Percentiles rank a stretch among this genome's conserved stretches.
phyloP scores from a whole-genome alignment of 352 stramenopile genomes.

The Pythium oligandrum region DNA sequence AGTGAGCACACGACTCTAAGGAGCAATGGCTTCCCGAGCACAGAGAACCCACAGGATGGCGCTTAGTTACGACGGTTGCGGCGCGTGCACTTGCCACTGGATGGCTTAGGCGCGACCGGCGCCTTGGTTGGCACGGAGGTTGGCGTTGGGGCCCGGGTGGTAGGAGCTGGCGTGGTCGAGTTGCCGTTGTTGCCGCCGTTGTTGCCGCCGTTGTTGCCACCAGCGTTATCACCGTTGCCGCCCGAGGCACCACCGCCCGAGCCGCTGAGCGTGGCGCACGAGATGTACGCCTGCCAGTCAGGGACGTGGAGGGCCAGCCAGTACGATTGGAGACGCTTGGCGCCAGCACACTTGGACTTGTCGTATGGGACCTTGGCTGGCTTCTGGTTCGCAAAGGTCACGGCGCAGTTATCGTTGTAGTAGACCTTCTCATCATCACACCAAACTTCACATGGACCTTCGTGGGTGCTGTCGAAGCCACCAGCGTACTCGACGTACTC shows the following conservation, averaged over 20 bases:
- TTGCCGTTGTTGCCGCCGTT: too few species aligned
- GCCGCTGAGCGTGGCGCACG: constrained; percentile 1
- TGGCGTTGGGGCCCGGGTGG: too few species aligned
- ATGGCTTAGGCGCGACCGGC: too few species aligned
- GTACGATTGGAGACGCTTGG: neutral
- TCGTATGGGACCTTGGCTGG: constrained; percentile 14
- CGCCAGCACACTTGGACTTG: constrained; percentile 9
- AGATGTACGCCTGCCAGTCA: constrained; percentile 9
- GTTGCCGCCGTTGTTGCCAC: too few species aligned
- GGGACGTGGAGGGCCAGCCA: constrained; percentile 9
- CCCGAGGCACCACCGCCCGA: neutral
- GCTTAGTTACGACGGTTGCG: too few species aligned
- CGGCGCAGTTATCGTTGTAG: constrained; percentile 19
- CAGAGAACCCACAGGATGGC: too few species aligned
- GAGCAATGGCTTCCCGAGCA: too few species aligned
- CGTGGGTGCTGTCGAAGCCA: constrained; percentile 2
- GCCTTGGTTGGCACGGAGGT: too few species aligned
- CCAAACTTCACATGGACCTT: constrained; percentile 19
- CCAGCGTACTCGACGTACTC: constrained; percentile 1
- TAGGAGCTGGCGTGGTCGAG: too few species aligned
- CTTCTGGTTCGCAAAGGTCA: constrained; percentile 5
- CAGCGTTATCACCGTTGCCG: too few species aligned
- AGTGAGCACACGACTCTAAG: too few species aligned
- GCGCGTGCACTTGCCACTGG: too few species aligned
- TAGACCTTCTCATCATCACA: constrained; percentile 18